Base-by-base conservation (phyloP, 2,329 filamentous ascomycete genomes). In the Scedosporium aurantiacum region DNA sequence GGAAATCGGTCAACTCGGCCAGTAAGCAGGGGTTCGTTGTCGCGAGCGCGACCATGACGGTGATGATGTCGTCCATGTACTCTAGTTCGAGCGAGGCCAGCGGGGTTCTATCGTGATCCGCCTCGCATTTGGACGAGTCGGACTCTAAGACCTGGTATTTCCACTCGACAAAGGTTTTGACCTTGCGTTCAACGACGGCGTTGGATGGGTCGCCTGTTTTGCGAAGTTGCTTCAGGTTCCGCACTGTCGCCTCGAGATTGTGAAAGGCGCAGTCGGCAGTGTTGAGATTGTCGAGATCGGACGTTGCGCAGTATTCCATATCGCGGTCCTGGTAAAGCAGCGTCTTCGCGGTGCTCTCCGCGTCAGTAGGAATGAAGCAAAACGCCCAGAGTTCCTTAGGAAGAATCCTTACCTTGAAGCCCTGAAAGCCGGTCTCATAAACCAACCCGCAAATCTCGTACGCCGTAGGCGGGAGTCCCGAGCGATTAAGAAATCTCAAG, bases 381-480 rank as follows among this genome's bases (percentile, higher is more conserved):
- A 23, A 27, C 2, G 37, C 58, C 21, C n/a, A 50, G 25, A 54
- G 2, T 27, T 28, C 1, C 32, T 14, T 25, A 45, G 14, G 37
- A 23, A 18, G n/a, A 8, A 1, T 4, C 32, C 60, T 3, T 16
- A 63, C 64, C 64, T 62, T 64, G 63, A 65, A 66, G 2, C 60
- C 64, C 25, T 66, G 61, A 21, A 65, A 64, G 1, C 65, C 64
- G 2, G 63, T 66, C 27, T 64, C 60, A 8, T 63, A 64, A 1
- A 61, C 65, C 23, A 64, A 62, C 2, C 43, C 57, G 18, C 63
- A 66, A 21, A 66, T 63, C 55, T 66, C 64, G n/a, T 63, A 65
- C 4, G 28, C 45, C 12, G 58, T 54, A 18, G 50, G 50, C 21
- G 50, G 50, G 2, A 54, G 23, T 23, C 50, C 50, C n/a, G 50